Evolutionary conservation across 2,329 filamentous ascomycete species (phyloP).

Genomic region (Fusarium sp.): DNA sequence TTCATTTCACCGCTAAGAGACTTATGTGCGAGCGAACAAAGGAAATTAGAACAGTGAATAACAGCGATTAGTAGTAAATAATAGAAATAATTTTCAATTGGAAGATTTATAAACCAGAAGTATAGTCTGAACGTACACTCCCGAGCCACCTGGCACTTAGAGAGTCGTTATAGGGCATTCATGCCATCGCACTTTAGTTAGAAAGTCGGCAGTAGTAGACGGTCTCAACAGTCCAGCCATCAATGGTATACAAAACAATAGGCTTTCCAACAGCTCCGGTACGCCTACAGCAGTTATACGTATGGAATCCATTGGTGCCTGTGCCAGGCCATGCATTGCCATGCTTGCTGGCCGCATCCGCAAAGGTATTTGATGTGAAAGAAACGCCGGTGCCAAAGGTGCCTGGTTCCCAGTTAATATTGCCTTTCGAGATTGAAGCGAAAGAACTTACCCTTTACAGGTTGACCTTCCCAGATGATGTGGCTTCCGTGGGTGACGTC

Average conservation of each 20-base stretch:
- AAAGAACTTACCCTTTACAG: not conserved
- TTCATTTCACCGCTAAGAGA: not conserved
- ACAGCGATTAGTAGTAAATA: fast-evolving
- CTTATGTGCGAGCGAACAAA: fast-evolving
- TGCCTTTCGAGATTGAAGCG: fast-evolving
- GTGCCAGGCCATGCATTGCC: not conserved
- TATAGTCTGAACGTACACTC: fast-evolving
- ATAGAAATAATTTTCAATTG: fast-evolving
- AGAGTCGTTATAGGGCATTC: fast-evolving
- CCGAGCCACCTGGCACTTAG: not conserved
- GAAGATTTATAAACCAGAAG: fast-evolving
- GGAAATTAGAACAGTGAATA: fast-evolving
- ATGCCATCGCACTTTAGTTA: not conserved
- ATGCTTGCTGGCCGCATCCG: not conserved
- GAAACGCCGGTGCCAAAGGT: not conserved
- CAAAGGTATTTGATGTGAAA: slow-evolving; percentile 2
- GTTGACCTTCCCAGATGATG: not conserved
- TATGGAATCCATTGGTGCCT: not conserved
- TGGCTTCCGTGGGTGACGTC: not conserved
- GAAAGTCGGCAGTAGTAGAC: not conserved
- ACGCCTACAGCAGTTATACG: not conserved
- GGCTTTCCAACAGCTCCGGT: not conserved
- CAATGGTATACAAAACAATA: not conserved
- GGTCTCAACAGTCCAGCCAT: not conserved
- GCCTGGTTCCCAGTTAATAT: fast-evolving